Conservation (phyloP, 2,329 filamentous ascomycete genomes). For the Ilyonectria sp. region DNA sequence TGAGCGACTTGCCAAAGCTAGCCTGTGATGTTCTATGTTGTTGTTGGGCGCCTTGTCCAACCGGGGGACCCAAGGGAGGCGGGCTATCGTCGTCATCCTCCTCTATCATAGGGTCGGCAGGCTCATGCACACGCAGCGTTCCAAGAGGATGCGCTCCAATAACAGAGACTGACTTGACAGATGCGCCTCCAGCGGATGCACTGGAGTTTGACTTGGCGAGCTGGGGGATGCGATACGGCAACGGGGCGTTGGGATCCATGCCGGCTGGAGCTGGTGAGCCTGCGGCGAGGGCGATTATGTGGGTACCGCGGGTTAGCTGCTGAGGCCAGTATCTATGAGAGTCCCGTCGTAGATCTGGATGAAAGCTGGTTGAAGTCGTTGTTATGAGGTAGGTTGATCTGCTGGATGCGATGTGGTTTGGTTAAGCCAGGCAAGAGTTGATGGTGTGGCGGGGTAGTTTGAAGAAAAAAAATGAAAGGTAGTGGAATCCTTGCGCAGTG, state of each 20-base stretch:
- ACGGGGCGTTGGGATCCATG: conserved; percentile 45
- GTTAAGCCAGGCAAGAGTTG: not conserved
- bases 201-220: conserved; percentile 56
- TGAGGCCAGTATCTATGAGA: not conserved
- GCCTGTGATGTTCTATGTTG: conserved; percentile 14
- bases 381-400: not conserved
- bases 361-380: not conserved
- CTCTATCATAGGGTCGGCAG: conserved; percentile 32
- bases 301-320: not conserved
- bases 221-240: conserved; percentile 39
- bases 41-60: conserved; percentile 7
- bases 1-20: conserved; percentile 19
- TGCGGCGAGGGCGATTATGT: conserved; percentile 1
- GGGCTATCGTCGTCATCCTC: conserved; percentile 46
- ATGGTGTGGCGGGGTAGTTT: conserved; percentile 6
- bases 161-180: conserved; percentile 55
- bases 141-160: conserved; percentile 61
- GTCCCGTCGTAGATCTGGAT: not conserved
- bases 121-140: conserved; percentile 57
- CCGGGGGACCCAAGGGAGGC: conserved; percentile 51
- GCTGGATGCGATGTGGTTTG: not conserved
- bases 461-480: not conserved
- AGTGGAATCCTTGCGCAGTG: not conserved
- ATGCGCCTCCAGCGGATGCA: conserved; percentile 43
- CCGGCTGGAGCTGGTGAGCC: conserved; percentile 2